Evolutionary conservation across 495 filamentous ascomycete genomes (phyloP).

Genomic region (Lasiosphaeria ovina): DNA sequence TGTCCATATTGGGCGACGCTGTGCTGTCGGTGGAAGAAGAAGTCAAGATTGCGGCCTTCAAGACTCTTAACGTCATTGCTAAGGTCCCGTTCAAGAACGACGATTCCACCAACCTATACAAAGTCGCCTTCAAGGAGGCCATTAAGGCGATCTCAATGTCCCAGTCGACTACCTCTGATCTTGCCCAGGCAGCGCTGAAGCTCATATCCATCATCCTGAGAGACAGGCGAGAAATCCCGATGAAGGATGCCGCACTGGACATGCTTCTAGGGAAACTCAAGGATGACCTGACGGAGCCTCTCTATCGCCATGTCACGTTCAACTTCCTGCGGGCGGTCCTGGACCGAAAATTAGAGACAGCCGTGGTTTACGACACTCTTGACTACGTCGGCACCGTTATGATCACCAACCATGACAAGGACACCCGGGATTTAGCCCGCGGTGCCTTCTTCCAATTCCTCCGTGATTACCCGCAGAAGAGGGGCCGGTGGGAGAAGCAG

Average conservation of each 20-base stretch:
- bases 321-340: constrained; percentile 87
- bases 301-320: constrained; percentile 86
- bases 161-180: constrained; percentile 72
- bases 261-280: constrained; percentile 80
- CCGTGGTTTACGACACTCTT: constrained; percentile 84
- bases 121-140: constrained; percentile 76
- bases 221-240: constrained; percentile 66
- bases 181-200: constrained; percentile 82
- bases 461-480: constrained; percentile 89
- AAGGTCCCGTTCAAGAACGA: constrained; percentile 78
- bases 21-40: constrained; percentile 82
- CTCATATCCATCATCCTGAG: constrained; percentile 80
- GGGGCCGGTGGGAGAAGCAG: constrained; percentile 83
- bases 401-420: constrained; percentile 89
- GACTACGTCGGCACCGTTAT: constrained; percentile 88
- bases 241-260: constrained; percentile 80
- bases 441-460: constrained; percentile 92
- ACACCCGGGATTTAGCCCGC: constrained; percentile 79
- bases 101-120: constrained; percentile 69
- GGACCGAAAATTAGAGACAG: constrained; percentile 77
- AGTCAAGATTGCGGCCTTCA: constrained; percentile 78
- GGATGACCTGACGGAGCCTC: constrained; percentile 88
- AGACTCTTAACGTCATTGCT: constrained; percentile 78
- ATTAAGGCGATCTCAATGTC: constrained; percentile 63
- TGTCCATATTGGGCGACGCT: constrained; percentile 85